Percentiles rank a stretch among this genome's conserved stretches.
Conservation (phyloP, 2,329 filamentous ascomycete genomes). For the Diaporthe citrichinensis region DNA sequence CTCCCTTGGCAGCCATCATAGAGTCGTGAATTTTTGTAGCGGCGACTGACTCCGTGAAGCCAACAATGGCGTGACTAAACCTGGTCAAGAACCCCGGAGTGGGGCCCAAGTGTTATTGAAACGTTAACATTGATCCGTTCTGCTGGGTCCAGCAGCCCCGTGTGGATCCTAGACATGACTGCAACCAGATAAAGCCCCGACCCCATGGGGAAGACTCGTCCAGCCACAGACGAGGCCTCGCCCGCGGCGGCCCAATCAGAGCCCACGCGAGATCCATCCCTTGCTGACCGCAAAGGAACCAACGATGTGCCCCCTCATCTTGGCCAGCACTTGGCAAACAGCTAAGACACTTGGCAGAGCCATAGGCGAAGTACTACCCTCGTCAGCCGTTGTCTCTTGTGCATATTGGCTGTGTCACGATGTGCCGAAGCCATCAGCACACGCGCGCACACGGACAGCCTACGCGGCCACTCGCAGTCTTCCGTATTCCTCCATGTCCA, state of each 20-base stretch:
- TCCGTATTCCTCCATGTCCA: slow-evolving; percentile 21
- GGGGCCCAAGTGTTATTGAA: slow-evolving; percentile 10
- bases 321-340: slow-evolving; percentile 28
- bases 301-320: slow-evolving; percentile 29
- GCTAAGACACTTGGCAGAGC: slow-evolving; percentile 31
- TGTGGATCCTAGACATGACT: slow-evolving; percentile 18
- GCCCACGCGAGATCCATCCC: slow-evolving; percentile 6
- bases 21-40: slow-evolving; percentile 11
- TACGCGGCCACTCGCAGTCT: slow-evolving; percentile 21
- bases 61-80: slow-evolving; percentile 31
- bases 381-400: slow-evolving; percentile 30
- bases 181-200: slow-evolving; percentile 30
- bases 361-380: slow-evolving; percentile 19
- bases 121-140: slow-evolving; percentile 29
- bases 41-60: slow-evolving; percentile 23
- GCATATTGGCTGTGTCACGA: slow-evolving; percentile 32
- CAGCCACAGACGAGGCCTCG: slow-evolving; percentile 2
- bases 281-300: slow-evolving; percentile 29
- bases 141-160: slow-evolving; percentile 26
- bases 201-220: slow-evolving; percentile 31
- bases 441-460: slow-evolving; percentile 21
- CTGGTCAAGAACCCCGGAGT: slow-evolving; percentile 16
- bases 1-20: slow-evolving; percentile 26
- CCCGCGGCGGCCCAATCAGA: slow-evolving; percentile 10
- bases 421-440: slow-evolving; percentile 25